phyloP scores from a whole-genome alignment of 148 eudicot genomes.

The Spergularia bocconei region DNA sequence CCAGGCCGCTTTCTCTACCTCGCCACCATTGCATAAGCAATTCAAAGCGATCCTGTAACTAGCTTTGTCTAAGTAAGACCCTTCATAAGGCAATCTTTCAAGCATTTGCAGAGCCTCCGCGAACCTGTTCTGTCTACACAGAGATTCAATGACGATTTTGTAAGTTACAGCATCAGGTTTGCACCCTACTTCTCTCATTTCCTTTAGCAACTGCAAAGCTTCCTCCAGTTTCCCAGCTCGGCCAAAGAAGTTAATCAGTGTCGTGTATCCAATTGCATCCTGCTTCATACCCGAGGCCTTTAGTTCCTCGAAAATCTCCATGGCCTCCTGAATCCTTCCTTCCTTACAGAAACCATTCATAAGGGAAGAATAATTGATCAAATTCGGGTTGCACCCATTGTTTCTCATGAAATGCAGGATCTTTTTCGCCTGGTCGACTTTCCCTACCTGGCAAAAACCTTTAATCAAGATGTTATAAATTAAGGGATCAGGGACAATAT shows the following conservation, averaged over 20 bases:
- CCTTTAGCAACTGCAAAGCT: slow-evolving; percentile 56
- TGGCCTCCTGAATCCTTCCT: slow-evolving; percentile 63
- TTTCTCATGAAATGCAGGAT: slow-evolving; percentile 75
- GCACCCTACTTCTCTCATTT: slow-evolving; percentile 66
- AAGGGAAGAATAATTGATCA: slow-evolving; percentile 63
- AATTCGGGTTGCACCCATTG: slow-evolving; percentile 77
- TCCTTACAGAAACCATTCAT: slow-evolving; percentile 82
- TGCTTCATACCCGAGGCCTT: slow-evolving; percentile 59
- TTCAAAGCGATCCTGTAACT: slow-evolving; percentile 69
- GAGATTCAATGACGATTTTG: slow-evolving; percentile 65
- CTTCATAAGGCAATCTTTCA: slow-evolving; percentile 65
- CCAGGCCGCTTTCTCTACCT: slow-evolving; percentile 55
- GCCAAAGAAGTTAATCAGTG: slow-evolving; percentile 68
- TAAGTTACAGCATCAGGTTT: slow-evolving; percentile 68
- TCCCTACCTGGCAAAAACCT: slow-evolving; percentile 74
- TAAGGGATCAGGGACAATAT: slow-evolving; percentile 78
- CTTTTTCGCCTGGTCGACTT: slow-evolving; percentile 72
- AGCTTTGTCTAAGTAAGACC: slow-evolving; percentile 55
- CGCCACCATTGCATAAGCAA: slow-evolving; percentile 50
- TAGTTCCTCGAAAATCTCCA: slow-evolving; percentile 61
- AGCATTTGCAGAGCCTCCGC: slow-evolving; percentile 74
- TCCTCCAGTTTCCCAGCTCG: slow-evolving; percentile 52
- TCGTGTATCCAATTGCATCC: slow-evolving; percentile 73
- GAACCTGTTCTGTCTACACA: slow-evolving; percentile 52
- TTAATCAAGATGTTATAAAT: slow-evolving; percentile 79